Percentiles rank a stretch among this genome's conserved stretches.
Conservation (phyloP, 768 basidiomycete genomes). For the Roridomyces roridus region DNA sequence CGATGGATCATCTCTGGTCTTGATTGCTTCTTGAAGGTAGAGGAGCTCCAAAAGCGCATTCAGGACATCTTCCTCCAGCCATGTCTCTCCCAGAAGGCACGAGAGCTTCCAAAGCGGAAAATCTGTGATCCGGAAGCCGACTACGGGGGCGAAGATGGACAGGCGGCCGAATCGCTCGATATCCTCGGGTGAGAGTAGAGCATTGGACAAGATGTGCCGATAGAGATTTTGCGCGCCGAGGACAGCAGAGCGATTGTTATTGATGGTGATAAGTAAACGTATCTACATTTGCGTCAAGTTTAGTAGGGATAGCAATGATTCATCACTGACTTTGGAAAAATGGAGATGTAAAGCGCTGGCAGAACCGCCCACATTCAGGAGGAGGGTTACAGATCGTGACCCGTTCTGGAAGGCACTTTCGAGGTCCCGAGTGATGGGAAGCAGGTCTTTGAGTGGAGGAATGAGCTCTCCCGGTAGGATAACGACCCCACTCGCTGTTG, state of each 20-base stretch:
- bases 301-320: too few species aligned
- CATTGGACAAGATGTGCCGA: neutral
- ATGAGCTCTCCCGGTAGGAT: conserved; percentile 6
- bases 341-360: neutral
- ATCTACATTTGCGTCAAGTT: too few species aligned
- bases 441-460: neutral
- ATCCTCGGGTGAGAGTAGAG: neutral
- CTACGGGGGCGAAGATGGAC: neutral
- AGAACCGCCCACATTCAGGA: neutral
- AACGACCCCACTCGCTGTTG: neutral
- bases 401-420: neutral
- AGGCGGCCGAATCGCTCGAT: neutral
- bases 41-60: conserved; percentile 1
- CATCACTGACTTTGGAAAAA: neutral
- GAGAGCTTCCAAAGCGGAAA: conserved; percentile 10
- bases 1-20: neutral
- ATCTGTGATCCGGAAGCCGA: neutral
- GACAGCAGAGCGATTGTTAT: neutral
- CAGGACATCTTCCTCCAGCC: conserved; percentile 8
- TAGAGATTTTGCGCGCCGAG: neutral
- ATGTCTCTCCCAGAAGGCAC: conserved; percentile 6
- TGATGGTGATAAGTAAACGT: conserved; percentile 1
- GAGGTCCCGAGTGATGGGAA: neutral
- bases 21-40: neutral
- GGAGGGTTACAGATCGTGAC: neutral